Base-by-base conservation (phyloP, 192 early-diverging fungal species). In the Chytriomyces sp. region DNA sequence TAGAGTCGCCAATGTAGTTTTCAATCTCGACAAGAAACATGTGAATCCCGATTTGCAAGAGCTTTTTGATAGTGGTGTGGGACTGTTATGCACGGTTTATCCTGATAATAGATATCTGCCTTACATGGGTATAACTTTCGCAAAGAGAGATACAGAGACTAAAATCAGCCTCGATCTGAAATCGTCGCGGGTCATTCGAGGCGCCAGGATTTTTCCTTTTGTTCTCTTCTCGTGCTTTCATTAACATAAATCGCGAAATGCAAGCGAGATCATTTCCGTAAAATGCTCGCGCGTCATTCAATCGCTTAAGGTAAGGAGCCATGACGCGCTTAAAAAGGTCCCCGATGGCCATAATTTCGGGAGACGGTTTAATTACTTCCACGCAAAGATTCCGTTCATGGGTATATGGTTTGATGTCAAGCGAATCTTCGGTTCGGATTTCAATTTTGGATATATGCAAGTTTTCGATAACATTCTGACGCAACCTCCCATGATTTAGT, bases 341-440 rank as follows among this genome's bases (percentile, higher is more conserved):
- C 35, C 79, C 76, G 7, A 90, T 81, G 3, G 76, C 79, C 45
- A 72, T 10, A 43, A 92, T 86, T 69, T 83, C 82, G 2, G 80
- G 83, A 24, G 84, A 84, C 43, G 89, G 80, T 7, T 82, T 79
- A 11, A 96, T 82, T 6, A 93, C 86, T 3, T 93, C 79, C 28
- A 86, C 85, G n/a, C 94, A 89, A 24, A 93, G 81, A 0, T 46
- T 83, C 1, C 92, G 86, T 35, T 90, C 88, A 72, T 91, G 89
- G 1, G 90, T 89, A 75, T 92, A 97, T 5, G 87, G 86, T 49
- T 84, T 86, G 5, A 98, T 87, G 73, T 98, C 96, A 57, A 91
- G 79, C 0, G 92, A 93, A 65, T 95, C 95, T 77, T 98, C 96
- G 0, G 94, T 95, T 23, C 96, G 84, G 49, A 95, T 83, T 80